phyloP scores from a whole-genome alignment of 768 basidiomycete genomes.

The Mycena maculata region DNA sequence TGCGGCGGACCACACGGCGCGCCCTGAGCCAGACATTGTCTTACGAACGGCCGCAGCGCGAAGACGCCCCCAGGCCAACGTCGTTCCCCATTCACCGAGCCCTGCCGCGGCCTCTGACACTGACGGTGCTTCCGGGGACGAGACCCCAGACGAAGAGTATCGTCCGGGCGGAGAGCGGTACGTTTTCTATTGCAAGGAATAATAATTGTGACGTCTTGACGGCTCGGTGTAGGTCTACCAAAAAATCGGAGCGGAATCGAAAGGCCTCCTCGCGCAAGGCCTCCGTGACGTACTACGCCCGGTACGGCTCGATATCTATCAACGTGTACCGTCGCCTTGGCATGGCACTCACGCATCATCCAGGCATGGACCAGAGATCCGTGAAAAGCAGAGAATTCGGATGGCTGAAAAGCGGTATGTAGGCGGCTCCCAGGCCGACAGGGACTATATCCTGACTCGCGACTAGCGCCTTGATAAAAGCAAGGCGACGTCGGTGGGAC shows the following conservation, averaged over 20 bases:
- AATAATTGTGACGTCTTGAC: no score
- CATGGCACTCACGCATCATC: neutral
- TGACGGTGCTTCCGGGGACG: neutral
- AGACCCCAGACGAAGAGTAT: neutral
- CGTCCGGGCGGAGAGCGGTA: neutral
- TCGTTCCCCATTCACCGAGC: neutral
- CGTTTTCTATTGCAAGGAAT: no score
- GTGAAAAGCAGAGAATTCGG: neutral
- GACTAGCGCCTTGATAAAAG: neutral
- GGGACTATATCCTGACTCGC: no score
- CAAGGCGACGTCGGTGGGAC: neutral
- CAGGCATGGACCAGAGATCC: slow-evolving; percentile 1
- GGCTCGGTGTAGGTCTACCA: no score
- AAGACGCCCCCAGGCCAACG: neutral
- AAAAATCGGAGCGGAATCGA: neutral
- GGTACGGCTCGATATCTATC: neutral
- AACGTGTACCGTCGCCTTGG: no score
- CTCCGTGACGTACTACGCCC: neutral
- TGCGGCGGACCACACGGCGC: no score
- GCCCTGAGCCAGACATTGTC: no score
- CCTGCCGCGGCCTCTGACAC: neutral
- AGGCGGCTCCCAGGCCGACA: no score
- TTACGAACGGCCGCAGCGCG: no score
- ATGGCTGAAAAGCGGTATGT: slow-evolving; percentile 12
- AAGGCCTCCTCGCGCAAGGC: neutral